Evolutionary conservation across 2,329 filamentous ascomycete species (phyloP).

Genomic region (Simplicillium sp.): DNA sequence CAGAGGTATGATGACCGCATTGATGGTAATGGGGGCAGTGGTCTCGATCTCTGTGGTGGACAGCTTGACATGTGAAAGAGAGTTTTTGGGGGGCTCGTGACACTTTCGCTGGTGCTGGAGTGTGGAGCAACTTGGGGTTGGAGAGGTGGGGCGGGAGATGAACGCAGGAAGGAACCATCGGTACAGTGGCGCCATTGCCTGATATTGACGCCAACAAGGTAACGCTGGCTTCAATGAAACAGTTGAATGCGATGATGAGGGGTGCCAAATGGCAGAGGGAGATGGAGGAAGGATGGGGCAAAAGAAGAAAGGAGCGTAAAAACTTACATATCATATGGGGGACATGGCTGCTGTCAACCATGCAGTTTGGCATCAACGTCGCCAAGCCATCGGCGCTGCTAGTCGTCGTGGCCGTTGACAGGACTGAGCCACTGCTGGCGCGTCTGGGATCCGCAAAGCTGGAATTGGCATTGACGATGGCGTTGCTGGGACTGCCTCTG

Average conservation of each 20-base stretch:
- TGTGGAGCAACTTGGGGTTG: too few relatives aligned
- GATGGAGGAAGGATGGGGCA: too few relatives aligned
- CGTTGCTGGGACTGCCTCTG: conserved; percentile 9
- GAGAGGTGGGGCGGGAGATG: too few relatives aligned
- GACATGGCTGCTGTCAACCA: conserved; percentile 29
- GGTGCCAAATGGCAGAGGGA: background rate
- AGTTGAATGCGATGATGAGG: background rate
- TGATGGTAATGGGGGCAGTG: too few relatives aligned
- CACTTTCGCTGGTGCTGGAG: too few relatives aligned
- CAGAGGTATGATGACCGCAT: too few relatives aligned
- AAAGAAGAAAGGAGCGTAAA: too few relatives aligned
- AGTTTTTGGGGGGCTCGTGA: too few relatives aligned
- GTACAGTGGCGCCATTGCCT: background rate
- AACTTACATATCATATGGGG: conserved; percentile 40
- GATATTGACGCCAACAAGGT: conserved; percentile 1
- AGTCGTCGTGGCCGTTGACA: conserved; percentile 6
- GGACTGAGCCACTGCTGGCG: conserved; percentile 20
- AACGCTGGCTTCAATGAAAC: background rate
- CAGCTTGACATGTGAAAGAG: too few relatives aligned
- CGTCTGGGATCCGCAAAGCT: conserved; percentile 27
- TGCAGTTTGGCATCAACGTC: conserved; percentile 15
- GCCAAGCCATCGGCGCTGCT: conserved; percentile 5
- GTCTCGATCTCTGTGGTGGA: too few relatives aligned
- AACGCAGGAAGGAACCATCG: too few relatives aligned
- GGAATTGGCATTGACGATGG: conserved; percentile 1